These are phyloP conservation scores for Dipteronia dyeriana DNA, from an alignment of 345 rosid species.

Conservation along the genomic window DNA sequence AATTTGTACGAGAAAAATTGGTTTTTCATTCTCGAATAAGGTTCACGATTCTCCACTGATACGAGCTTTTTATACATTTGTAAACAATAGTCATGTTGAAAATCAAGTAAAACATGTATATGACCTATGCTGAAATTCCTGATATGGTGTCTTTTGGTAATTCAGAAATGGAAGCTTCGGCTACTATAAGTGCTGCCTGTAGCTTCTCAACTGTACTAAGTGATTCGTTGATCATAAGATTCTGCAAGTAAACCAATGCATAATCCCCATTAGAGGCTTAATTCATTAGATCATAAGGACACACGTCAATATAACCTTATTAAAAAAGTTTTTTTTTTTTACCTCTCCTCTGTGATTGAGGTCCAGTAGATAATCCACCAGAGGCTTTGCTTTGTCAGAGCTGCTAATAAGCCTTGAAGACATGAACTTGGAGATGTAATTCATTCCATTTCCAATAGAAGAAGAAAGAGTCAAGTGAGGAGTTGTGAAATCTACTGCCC, in stretches of 20 bases:
- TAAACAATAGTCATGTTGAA: no score
- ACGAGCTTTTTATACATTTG: no score
- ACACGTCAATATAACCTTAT: no score
- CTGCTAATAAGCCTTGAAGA: conserved; percentile 54
- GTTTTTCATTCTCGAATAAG: not conserved
- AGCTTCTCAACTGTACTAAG: conserved; percentile 65
- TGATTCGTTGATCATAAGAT: conserved; percentile 65
- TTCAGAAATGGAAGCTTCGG: conserved; percentile 45
- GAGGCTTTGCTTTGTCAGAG: conserved; percentile 34
- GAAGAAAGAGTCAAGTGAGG: conserved; percentile 71
- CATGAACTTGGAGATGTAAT: conserved; percentile 63
- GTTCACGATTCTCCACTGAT: not conserved
- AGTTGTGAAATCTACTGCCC: conserved; percentile 65
- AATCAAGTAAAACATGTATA: no score
- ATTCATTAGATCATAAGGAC: no score
- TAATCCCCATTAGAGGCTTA: not conserved
- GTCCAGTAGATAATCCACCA: conserved; percentile 59
- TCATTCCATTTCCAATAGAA: conserved; percentile 78
- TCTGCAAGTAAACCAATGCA: conserved; percentile 39
- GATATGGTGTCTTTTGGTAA: conserved; percentile 55
- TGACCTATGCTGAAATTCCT: conserved; percentile 68
- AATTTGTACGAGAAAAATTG: not conserved
- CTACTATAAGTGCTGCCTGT: conserved; percentile 55
- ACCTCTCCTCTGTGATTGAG: conserved; percentile 88
- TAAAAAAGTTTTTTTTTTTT: no score